Evolutionary conservation across 2,329 filamentous ascomycete species (phyloP), one percentile per base, ranked within the genome.

Genomic region (Kalaharituber pfeilii): DNA sequence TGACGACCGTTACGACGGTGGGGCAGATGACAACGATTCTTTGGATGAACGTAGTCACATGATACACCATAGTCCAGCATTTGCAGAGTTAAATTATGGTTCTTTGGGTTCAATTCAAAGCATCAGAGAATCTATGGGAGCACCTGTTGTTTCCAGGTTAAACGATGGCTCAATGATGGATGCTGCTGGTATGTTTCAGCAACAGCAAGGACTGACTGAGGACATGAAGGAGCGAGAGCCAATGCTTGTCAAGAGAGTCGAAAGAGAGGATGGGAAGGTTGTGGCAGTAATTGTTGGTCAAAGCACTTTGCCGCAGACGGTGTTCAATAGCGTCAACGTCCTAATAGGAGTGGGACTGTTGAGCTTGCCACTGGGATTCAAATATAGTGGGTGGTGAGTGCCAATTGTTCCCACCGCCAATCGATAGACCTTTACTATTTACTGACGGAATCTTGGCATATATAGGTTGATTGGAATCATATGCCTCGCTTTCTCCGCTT

Each of bases 271-370:
- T 61, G 86, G 91, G 42, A 86, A 82, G 65, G 77, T 89, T 49
- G 79, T 94, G 54, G 77, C 89, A 62, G 77, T 89, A 2, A 81
- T 94, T 2, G 83, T 94, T 58, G 89, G 89, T 36, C 87, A 93
- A 70, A 94, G 86, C n/a, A 98, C 89, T 1, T 74, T 96, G 15
- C 87, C 87, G 0, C 89, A 96, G 70, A 96, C 89, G 5, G 77
- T 95, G 58, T 94, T 96, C 73, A 98, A 98, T 69, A 93, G 86
- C 2, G 89, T 89, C 66, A 94, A 94, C 61, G 62, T 63, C 5
- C 58, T 64, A 20, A 62, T 64, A 39, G 62, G 62, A 24, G 82
- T 98, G 27, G 89, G 89, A 0, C 71, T 98, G 27, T 74, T 98
- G 51, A 93, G 86, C 67, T 72, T 98, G 53, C 91, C 89, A 5